Evolutionary conservation across 73 alveolate genomes (phyloP), one percentile per base, ranked within the genome.

Genomic region (Symbiodinium natans): DNA sequence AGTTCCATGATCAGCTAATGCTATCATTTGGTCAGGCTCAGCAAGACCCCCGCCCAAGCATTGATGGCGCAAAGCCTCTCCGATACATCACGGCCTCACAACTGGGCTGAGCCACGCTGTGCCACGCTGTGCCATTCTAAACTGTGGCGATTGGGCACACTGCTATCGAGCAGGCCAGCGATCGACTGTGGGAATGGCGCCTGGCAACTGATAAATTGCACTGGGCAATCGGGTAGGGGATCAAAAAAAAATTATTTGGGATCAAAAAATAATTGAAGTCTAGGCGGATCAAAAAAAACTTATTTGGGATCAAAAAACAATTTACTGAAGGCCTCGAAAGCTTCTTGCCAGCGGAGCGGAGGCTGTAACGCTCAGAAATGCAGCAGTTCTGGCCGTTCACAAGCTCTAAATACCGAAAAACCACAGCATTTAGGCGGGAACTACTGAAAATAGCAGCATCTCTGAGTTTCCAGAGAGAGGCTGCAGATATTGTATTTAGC

Each of bases 181-280:
- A 90, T 90, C 46, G 97, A 90, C 41, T 90, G 97, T 25, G 97
- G 97, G 33, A 90, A 90, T 27, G 97, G 97, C 3, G 97, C 97
- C 97, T 90, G 36, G 38, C 34, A n/a, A n/a, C 42, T 33, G 43
- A 33, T 27, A 31, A 33, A 15, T n/a, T 5, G 82, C 82, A 27
- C 63, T 48, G 8, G 63, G 63, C 8, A 10, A 8, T 48, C 23
- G 8, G 23, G n/a, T n/a, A n/a, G n/a, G n/a, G n/a, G n/a, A n/a
- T n/a, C n/a, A n/a, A n/a, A n/a, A n/a, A n/a, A n/a, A 10, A 17
- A 10, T 48, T 8, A 48, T 48, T 8, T 17, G 23, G 63, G 63
- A 48, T 8, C 63, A 48, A 48, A 8, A 48, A 48, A 17, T 8
- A 17, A 17, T 17, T 48, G 23, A 48, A 48, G 17, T 10, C 63